Percentiles rank a stretch among this genome's conserved stretches.
phyloP scores from a whole-genome alignment of 2,329 filamentous ascomycete species.

The Penicillium glabrum region DNA sequence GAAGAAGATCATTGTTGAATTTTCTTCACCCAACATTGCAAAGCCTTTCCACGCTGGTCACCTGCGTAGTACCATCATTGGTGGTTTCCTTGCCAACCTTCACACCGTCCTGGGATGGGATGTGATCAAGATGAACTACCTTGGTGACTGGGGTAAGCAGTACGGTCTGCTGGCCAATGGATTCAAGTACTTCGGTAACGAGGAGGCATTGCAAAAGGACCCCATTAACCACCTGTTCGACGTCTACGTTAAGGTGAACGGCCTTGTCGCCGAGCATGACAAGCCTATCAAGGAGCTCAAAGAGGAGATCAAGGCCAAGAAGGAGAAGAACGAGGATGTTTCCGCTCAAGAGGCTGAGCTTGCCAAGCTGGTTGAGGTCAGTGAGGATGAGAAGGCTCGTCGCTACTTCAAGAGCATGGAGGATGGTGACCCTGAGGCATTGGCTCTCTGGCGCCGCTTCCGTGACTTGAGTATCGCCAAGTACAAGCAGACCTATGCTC shows the following conservation, averaged over 20 bases:
- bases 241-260: constrained; percentile 65
- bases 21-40: constrained; percentile 67
- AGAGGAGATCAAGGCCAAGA: constrained; percentile 49
- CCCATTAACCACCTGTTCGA: constrained; percentile 66
- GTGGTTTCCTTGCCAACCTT: constrained; percentile 63
- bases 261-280: constrained; percentile 56
- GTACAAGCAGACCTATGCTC: constrained; percentile 64
- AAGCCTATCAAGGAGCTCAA: constrained; percentile 57
- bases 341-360: constrained; percentile 51
- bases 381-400: constrained; percentile 61
- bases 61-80: constrained; percentile 66
- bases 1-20: constrained; percentile 64
- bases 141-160: constrained; percentile 69
- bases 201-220: constrained; percentile 60
- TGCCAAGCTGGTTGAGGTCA: constrained; percentile 49
- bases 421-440: constrained; percentile 59
- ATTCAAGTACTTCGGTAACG: constrained; percentile 61
- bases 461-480: constrained; percentile 64
- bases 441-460: constrained; percentile 64
- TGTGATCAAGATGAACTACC: constrained; percentile 64
- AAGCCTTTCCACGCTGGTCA: constrained; percentile 68
- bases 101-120: constrained; percentile 63
- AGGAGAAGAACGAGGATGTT: constrained; percentile 50
- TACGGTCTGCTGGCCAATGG: constrained; percentile 64
- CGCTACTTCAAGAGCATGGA: constrained; percentile 69